Evolutionary conservation across 1,284 basidiomycete species (phyloP).

Genomic region (Apiotrichum domesticum): DNA sequence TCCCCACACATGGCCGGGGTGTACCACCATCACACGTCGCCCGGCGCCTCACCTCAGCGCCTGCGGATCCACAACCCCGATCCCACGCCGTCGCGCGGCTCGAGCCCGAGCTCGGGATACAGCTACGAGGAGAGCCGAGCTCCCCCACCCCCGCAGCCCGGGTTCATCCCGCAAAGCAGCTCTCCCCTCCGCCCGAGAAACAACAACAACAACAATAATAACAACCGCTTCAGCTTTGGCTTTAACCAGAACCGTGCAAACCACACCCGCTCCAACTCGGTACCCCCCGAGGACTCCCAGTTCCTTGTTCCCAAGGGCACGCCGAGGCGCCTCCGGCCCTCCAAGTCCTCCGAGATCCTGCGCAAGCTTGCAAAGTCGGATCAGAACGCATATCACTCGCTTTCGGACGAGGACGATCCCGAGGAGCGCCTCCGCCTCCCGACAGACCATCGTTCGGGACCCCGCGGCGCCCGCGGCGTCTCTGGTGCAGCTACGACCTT

Average conservation of each 20-base stretch:
- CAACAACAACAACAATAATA: not conserved
- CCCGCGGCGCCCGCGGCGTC: not conserved
- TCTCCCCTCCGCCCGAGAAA: too few species aligned
- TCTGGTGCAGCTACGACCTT: not conserved
- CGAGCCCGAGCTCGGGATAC: not conserved
- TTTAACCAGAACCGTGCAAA: not conserved
- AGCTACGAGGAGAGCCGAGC: not conserved
- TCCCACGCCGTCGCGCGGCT: not conserved
- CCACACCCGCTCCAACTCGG: not conserved
- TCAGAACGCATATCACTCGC: not conserved
- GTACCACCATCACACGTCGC: not conserved
- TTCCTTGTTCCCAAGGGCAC: not conserved
- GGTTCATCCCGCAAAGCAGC: too few species aligned
- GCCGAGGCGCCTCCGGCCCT: not conserved
- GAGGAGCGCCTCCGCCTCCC: conserved; percentile 3
- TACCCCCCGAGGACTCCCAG: not conserved
- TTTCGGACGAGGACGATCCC: not conserved
- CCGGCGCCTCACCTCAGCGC: not conserved
- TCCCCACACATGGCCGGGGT: not conserved
- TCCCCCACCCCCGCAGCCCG: too few species aligned
- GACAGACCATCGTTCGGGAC: not conserved
- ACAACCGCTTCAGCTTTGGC: not conserved
- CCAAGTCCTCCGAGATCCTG: not conserved
- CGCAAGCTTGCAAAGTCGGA: not conserved
- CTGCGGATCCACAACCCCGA: not conserved